Evolutionary conservation across 495 filamentous ascomycete species (phyloP).

Genomic region (Sordaria brevicollis): DNA sequence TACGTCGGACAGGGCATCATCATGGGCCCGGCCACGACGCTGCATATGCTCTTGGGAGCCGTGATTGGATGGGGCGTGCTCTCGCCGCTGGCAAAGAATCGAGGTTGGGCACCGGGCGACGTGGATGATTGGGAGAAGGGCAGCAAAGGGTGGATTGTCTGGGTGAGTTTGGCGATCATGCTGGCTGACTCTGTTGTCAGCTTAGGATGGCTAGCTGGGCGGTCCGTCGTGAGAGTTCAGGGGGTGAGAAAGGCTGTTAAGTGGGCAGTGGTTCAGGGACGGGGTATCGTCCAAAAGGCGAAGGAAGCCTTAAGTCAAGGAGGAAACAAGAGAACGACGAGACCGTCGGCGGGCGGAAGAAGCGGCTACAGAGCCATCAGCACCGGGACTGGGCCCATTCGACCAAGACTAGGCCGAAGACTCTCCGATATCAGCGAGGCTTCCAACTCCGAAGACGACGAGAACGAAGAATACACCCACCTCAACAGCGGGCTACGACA

Average conservation of each 20-base stretch:
- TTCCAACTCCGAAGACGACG: constrained; percentile 2
- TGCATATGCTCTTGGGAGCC: constrained; percentile 92
- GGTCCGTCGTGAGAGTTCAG: constrained; percentile 12
- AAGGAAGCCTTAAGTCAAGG: not conserved
- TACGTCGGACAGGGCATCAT: constrained; percentile 81
- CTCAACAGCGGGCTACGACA: constrained; percentile 30
- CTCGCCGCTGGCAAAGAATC: constrained; percentile 73
- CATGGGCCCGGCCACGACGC: constrained; percentile 88
- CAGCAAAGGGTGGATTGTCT: constrained; percentile 97
- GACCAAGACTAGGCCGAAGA: not conserved
- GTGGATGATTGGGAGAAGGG: constrained; percentile 82
- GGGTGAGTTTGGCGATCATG: constrained; percentile 94
- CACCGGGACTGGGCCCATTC: not conserved
- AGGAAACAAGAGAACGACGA: not conserved
- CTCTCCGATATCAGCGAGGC: not conserved
- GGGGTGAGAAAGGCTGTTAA: not conserved
- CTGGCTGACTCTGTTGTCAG: constrained; percentile 85
- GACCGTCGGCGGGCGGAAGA: not conserved
- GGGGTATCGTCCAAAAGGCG: not conserved
- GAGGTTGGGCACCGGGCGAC: constrained; percentile 80
- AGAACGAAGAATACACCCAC: constrained; percentile 23
- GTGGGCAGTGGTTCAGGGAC: not conserved
- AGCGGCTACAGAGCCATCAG: constrained; percentile 4
- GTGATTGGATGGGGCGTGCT: constrained; percentile 85
- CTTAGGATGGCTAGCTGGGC: constrained; percentile 66